phyloP scores from a whole-genome alignment of 805 yeast species.

The Kuraishia hungarica region DNA sequence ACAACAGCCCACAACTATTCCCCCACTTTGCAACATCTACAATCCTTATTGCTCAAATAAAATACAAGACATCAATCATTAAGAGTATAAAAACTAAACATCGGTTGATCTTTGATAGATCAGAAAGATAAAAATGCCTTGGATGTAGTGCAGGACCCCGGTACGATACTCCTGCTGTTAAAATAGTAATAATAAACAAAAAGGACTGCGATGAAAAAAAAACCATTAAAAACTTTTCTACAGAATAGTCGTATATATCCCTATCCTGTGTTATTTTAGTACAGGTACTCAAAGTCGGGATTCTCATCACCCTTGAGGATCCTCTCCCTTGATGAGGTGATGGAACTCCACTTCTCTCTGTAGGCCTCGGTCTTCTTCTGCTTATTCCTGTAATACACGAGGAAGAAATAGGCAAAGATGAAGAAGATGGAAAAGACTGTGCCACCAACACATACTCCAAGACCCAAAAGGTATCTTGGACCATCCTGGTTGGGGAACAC shows the following conservation, averaged over 20 bases:
- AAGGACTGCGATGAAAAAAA: neutral
- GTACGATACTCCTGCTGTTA: no score
- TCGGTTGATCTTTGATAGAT: neutral
- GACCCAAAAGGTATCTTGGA: constrained; percentile 51
- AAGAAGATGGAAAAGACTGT: constrained; percentile 30
- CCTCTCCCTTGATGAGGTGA: constrained; percentile 16
- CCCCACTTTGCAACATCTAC: no score
- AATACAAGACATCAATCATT: neutral
- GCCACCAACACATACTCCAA: constrained; percentile 41
- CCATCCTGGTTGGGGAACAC: constrained; percentile 46
- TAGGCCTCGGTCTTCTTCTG: constrained; percentile 24
- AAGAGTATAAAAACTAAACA: neutral
- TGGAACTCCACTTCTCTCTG: constrained; percentile 18
- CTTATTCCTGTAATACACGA: constrained; percentile 23
- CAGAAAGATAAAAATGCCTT: no score
- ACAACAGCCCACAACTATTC: no score
- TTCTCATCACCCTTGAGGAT: constrained; percentile 27
- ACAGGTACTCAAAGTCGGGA: constrained; percentile 39
- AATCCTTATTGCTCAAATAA: neutral
- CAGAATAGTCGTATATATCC: neutral
- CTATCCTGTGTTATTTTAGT: constrained; percentile 14
- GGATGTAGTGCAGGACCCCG: no score
- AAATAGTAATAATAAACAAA: no score
- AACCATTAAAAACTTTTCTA: neutral
- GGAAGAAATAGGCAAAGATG: constrained; percentile 22